These are phyloP conservation scores for Daldinia decipiens DNA, from an alignment of 495 filamentous ascomycete species.

Conservation along the genomic window DNA sequence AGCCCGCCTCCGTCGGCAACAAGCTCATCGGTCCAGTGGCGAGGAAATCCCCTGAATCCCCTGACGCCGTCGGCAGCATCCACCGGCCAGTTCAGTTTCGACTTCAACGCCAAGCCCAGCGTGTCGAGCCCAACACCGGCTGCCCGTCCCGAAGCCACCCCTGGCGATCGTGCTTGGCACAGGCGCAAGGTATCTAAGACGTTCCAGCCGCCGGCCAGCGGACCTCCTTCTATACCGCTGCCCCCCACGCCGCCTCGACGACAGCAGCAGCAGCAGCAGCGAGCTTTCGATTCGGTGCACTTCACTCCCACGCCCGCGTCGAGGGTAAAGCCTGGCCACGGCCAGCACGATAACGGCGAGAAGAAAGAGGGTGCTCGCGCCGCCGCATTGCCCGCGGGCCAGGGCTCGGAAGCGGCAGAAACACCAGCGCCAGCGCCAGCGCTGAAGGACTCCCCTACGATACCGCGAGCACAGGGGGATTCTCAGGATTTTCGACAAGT, in stretches of 20 bases:
- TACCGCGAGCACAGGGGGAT: not conserved
- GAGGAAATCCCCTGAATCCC: slow-evolving; percentile 3
- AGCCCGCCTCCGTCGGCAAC: slow-evolving; percentile 3
- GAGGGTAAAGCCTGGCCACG: not conserved
- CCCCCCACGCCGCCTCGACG: slow-evolving; percentile 34
- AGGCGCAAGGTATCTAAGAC: slow-evolving; percentile 34
- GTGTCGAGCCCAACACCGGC: slow-evolving; percentile 20
- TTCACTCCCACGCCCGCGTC: slow-evolving; percentile 12
- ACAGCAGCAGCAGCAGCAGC: slow-evolving; percentile 26
- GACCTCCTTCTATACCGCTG: slow-evolving; percentile 28
- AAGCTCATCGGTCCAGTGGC: slow-evolving; percentile 37
- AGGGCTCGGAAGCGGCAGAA: not conserved
- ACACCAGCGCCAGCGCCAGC: not conserved
- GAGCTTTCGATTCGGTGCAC: slow-evolving; percentile 5
- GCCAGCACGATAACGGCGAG: not conserved
- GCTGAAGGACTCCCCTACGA: not conserved
- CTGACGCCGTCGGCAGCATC: slow-evolving; percentile 6
- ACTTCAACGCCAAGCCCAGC: slow-evolving; percentile 1
- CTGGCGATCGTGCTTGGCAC: slow-evolving; percentile 45
- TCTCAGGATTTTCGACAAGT: not conserved
- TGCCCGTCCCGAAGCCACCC: slow-evolving; percentile 12
- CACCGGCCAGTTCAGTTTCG: slow-evolving; percentile 12
- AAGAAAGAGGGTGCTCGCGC: not conserved
- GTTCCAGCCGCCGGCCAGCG: slow-evolving; percentile 36
- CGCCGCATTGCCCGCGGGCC: not conserved